Base-by-base conservation (phyloP, 140 eudicot species). In the Anethum foeniculum region DNA sequence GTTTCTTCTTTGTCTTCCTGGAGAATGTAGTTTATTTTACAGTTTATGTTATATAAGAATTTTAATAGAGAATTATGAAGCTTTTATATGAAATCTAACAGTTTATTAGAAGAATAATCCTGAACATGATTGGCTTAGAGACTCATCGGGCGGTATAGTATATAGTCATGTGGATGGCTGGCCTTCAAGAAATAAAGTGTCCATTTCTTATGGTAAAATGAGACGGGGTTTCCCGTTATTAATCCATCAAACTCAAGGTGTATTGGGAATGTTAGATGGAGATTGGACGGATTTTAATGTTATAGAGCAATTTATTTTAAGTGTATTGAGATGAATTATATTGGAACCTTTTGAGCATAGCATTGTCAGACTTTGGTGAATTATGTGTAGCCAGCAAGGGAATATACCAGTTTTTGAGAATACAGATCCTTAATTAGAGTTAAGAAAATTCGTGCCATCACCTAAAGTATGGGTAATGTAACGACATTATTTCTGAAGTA, bases 341-440 rank as follows among this genome's bases (percentile, higher is more conserved):
- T 43, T 92, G 94, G 96, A 82, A 83, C 54, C 82, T 94, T 67
- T 88, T 92, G 5, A 88, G 90, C 47, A 88, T 81, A 46, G 82
- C 91, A 6, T 86, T 94, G 75, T 81, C 88, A 3, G 98, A 92
- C 81, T 94, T 94, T 92, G 97, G 98, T 94, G 96, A 94, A 88
- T 74, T 89, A 94, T 85, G 93, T 92, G n/a, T 30, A 89, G 49
- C 93, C 98, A 3, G 97, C 98, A 44, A 75, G 94, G 72, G 88
- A 90, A 75, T 90, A 56, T 90, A 77, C 54, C 79, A 49, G 68
- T 80, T 84, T 38, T 81, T 84, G 23, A 90, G n/a, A 71, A 87
- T 30, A 80, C 78, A 0, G 83, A 90, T 82, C 94, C 93, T 0
- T 85, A 81, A 28, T 39, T 76, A 12, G 89, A 93, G 71, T 81